Base-by-base conservation (phyloP, 2,329 filamentous ascomycete species). In the Periconia sp. region DNA sequence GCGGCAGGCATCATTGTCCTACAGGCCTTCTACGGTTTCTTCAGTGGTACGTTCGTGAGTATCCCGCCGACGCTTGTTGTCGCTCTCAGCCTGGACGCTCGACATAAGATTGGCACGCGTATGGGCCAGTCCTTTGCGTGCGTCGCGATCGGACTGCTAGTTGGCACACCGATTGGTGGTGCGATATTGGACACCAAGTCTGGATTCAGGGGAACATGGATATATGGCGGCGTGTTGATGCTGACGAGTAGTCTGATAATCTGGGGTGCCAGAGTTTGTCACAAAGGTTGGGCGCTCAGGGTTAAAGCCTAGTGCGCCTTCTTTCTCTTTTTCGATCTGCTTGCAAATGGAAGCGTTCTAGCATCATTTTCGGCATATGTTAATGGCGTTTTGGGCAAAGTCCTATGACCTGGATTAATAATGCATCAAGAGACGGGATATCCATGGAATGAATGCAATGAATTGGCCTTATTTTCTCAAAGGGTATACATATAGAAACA, bases 121-220 rank as follows among this genome's bases (percentile, higher is more conserved):
- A 72, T 85, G 59, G 82, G 83, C 0, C 83, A 84, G 79, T 74
- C 77, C 9, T 85, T 85, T 59, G 76, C 76, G 1, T 66, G 79
- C 40, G 75, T 76, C 2, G 76, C 77, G 0, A 68, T 84, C 9
- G 83, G 82, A 0, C 55, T 84, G 47, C 59, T 85, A 54, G 74
- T 83, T 8, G 83, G 83, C 2, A 83, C 82, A 3, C 83, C 83
- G 0, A 83, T 85, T 50, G 79, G 79, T 2, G 83, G 83, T 17
- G 79, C 79, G 14, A 82, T 85, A 31, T 56, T 83, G 53, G 73
- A 74, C 47, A 60, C 66, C 6, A 76, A 76, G 61, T 78, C 1
- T 80, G 78, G 79, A 59, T 73, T 1, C 80, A 73, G 20, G 13
- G 41, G 37, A 6, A 40, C 35, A 37, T 49, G 47, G 47, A 37